Evolutionary conservation across 2,329 filamentous ascomycete species (phyloP).

Genomic region (Cadophora sp.): DNA sequence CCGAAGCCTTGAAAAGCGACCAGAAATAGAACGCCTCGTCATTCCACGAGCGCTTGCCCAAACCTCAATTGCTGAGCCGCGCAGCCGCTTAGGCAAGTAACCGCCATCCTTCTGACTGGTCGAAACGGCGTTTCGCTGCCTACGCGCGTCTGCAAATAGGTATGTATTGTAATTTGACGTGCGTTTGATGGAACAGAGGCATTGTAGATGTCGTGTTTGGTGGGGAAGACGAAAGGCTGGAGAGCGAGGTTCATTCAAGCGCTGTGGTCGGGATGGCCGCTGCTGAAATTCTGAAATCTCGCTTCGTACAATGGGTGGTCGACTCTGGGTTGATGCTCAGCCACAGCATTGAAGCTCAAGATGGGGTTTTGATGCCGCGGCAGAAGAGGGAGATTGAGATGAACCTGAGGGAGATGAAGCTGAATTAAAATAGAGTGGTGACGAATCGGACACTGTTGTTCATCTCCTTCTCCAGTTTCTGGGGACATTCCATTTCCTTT

Average conservation of each 20-base stretch:
- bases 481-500: not conserved
- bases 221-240: too few relatives aligned
- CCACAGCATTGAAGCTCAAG: conserved; percentile 5
- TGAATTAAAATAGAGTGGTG: not conserved
- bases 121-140: conserved; percentile 9
- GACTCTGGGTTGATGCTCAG: conserved; percentile 6
- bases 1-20: not conserved
- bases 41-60: conserved; percentile 13
- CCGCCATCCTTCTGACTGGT: conserved; percentile 6
- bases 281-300: not conserved
- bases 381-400: conserved; percentile 10
- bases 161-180: not conserved
- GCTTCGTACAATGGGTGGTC: not conserved
- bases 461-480: not conserved
- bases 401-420: not conserved
- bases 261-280: conserved; percentile 11
- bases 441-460: not conserved
- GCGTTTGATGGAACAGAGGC: conserved; percentile 9
- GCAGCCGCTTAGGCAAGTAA: conserved; percentile 11
- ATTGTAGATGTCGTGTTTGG: not conserved
- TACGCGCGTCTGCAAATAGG: conserved; percentile 6
- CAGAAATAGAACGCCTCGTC: conserved; percentile 4
- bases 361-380: not conserved
- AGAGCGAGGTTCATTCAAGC: not conserved
- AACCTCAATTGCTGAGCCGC: conserved; percentile 13